phyloP scores from a whole-genome alignment of 2,329 filamentous ascomycete genomes.

The Zarea fungicola region DNA sequence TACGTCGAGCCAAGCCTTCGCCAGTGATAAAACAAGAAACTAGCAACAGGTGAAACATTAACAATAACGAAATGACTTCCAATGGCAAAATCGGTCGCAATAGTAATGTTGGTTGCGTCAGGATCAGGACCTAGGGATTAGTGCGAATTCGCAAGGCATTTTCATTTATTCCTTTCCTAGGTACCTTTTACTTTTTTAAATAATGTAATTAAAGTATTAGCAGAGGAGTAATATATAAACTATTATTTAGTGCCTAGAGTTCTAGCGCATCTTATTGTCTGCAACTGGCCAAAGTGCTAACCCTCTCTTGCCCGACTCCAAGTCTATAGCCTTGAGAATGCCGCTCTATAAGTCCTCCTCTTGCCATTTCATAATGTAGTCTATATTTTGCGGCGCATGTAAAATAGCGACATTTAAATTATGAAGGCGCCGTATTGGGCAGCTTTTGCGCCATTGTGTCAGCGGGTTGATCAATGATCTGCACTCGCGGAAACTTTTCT shows the following conservation, averaged over 20 bases:
- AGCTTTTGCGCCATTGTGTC: not conserved
- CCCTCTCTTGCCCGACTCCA: not conserved
- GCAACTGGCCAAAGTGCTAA: not conserved
- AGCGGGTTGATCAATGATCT: too few relatives aligned
- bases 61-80: too few relatives aligned
- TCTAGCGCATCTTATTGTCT: not conserved
- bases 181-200: not conserved
- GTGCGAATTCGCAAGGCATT: too few relatives aligned
- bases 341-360: not conserved
- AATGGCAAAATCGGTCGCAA: too few relatives aligned
- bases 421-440: not conserved
- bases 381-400: not conserved
- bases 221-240: not conserved
- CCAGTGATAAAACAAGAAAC: too few relatives aligned
- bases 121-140: too few relatives aligned
- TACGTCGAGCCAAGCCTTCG: too few relatives aligned
- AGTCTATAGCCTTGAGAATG: not conserved
- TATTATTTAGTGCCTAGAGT: not conserved
- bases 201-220: not conserved
- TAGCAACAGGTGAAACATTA: too few relatives aligned
- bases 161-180: not conserved
- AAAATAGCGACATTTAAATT: slow-evolving; percentile 1
- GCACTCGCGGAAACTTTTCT: too few relatives aligned
- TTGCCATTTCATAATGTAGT: not conserved
- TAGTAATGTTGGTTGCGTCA: too few relatives aligned